Evolutionary conservation across 1,284 basidiomycete species (phyloP), one percentile per base, ranked within the genome.

Genomic region (Leucoagaricus sp.): DNA sequence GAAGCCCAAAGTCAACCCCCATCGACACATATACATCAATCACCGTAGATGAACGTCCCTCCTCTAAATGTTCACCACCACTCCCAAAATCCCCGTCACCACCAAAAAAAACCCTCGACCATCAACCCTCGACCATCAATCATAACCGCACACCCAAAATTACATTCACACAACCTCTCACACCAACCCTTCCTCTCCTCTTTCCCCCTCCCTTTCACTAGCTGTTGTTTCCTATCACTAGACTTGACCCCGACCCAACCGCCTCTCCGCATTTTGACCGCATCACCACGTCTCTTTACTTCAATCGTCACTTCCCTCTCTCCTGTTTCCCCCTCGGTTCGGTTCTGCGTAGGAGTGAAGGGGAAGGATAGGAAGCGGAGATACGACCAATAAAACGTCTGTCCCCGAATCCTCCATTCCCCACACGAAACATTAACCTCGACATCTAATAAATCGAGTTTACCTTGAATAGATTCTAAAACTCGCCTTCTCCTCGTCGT

Each of bases 361-460:
- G n/a, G n/a, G n/a, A n/a, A n/a, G n/a, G n/a, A n/a, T n/a, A n/a
- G n/a, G n/a, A n/a, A n/a, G n/a, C 42, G 19, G 28, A 25, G 33
- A 69, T 97, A 96, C 81, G 85, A 94, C 96, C 96, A 98, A 62
- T 79, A 79, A 53, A 98, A 69, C 34, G 74, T 81, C 74, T 89
- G 87, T 1, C 91, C 93, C 7, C 83, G 75, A 7, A 92, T 74
- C 58, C 79, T 78, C 77, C 83, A 93, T 36, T 76, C 68, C 1
- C 95, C 95, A 1, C 77, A 78, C 2, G 89, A 89, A 1, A 87
- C 82, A n/a, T 61, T 69, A 6, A 82, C 75, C 15, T 77, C 73
- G 15, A 80, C 57, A 60, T 77, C 76, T 8, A 77, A 60, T 6
- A 75, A 49, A 41, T 70, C 65, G 25, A 63, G 60, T 21, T 63